Percentiles rank a stretch among this genome's conserved stretches.
Evolutionary conservation across 371 early-diverging fungal species (phyloP).

Genomic region (Haplosporangium sp.): DNA sequence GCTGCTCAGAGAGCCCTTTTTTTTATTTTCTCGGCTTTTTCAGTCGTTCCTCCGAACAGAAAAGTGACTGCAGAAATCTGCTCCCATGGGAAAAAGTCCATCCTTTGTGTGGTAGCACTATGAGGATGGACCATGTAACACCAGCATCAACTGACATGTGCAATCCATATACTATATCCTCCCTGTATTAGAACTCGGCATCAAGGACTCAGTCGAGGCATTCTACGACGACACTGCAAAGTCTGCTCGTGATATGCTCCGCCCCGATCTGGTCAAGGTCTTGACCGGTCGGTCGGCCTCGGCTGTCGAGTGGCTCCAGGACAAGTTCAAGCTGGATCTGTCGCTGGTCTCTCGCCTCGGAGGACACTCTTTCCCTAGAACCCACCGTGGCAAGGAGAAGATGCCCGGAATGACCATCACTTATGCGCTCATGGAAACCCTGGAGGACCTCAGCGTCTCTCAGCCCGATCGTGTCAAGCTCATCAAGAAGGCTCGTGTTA

Average conservation of each 20-base stretch:
- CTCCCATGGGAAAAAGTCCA: too few relatives aligned
- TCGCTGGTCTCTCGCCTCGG: constrained; percentile 92
- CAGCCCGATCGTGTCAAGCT: constrained; percentile 79
- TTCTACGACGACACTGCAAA: constrained; percentile 91
- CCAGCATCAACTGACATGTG: constrained; percentile 1
- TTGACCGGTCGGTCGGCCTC: constrained; percentile 86
- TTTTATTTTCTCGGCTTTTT: background rate
- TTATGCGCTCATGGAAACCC: constrained; percentile 89
- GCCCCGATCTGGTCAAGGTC: constrained; percentile 87
- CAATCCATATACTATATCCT: background rate
- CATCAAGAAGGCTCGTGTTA: constrained; percentile 84
- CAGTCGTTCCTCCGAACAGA: background rate
- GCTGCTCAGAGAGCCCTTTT: background rate
- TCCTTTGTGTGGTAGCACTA: background rate
- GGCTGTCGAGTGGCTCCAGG: constrained; percentile 95
- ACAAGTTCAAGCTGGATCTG: constrained; percentile 88
- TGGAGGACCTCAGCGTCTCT: constrained; percentile 80
- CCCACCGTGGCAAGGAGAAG: constrained; percentile 95
- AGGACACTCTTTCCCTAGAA: constrained; percentile 89
- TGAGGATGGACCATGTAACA: background rate
- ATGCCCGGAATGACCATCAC: constrained; percentile 97
- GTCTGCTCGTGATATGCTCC: constrained; percentile 89
- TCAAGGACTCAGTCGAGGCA: constrained; percentile 86
- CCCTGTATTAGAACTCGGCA: constrained; percentile 53
- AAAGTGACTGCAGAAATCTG: too few relatives aligned